phyloP scores from a whole-genome alignment of 2,329 filamentous ascomycete species.

The Fonsecaea monophora region DNA sequence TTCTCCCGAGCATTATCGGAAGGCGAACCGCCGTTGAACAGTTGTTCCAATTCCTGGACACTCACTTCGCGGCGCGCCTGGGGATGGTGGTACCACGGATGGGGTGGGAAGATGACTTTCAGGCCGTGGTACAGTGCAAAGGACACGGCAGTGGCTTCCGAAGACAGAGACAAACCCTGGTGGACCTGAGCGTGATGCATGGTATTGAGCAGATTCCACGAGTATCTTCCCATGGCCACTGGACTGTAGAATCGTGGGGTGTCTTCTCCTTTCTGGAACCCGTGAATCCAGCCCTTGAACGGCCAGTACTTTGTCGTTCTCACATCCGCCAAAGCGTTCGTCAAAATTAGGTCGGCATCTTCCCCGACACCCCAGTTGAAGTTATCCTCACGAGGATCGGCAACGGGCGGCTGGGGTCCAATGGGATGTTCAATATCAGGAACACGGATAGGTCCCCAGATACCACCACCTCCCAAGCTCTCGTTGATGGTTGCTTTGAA shows the following conservation, averaged over 20 bases:
- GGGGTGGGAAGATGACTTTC: slow-evolving; percentile 72
- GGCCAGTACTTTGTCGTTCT: slow-evolving; percentile 72
- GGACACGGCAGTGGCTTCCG: slow-evolving; percentile 76
- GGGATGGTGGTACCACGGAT: slow-evolving; percentile 48
- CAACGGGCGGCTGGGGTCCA: slow-evolving; percentile 40
- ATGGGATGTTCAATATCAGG: slow-evolving; percentile 39
- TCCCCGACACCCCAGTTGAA: slow-evolving; percentile 51
- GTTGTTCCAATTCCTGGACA: slow-evolving; percentile 72
- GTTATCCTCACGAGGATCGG: slow-evolving; percentile 35
- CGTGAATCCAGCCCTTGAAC: slow-evolving; percentile 66
- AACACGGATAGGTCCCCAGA: slow-evolving; percentile 41
- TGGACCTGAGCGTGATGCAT: slow-evolving; percentile 23
- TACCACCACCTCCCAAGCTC: slow-evolving; percentile 58
- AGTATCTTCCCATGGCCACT: slow-evolving; percentile 72
- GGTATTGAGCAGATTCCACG: slow-evolving; percentile 60
- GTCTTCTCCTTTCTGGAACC: slow-evolving; percentile 66
- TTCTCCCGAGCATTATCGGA: slow-evolving; percentile 44
- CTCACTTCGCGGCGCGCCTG: slow-evolving; percentile 83
- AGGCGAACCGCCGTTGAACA: slow-evolving; percentile 74
- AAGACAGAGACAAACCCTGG: slow-evolving; percentile 71
- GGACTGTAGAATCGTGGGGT: slow-evolving; percentile 71
- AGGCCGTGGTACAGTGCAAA: slow-evolving; percentile 75
- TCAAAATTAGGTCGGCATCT: slow-evolving; percentile 75
- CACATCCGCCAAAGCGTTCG: slow-evolving; percentile 77
- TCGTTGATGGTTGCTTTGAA: slow-evolving; percentile 69